phyloP scores from a whole-genome alignment of 2,329 filamentous ascomycete genomes.

The Colletotrichum sidae region DNA sequence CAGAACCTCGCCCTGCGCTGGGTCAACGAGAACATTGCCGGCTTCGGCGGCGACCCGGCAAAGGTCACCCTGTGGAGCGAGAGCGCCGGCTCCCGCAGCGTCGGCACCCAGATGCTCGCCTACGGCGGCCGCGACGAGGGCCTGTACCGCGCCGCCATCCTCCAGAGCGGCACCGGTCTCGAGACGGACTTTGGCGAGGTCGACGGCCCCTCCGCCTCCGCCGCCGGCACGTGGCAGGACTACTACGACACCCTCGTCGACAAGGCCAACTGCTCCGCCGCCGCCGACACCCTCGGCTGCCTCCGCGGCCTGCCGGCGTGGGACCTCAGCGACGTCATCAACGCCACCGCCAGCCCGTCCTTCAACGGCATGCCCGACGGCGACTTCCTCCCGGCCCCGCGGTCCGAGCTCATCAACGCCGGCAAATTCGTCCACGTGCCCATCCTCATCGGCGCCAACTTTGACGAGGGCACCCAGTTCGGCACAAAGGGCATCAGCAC shows the following conservation, averaged over 20 bases:
- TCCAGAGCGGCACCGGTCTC: conserved; percentile 57
- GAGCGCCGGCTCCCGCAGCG: conserved; percentile 62
- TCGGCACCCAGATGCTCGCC: conserved; percentile 62
- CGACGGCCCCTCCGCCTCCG: conserved; percentile 30
- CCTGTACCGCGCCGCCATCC: conserved; percentile 65
- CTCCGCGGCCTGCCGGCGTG: conserved; percentile 46
- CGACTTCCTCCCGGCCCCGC: conserved; percentile 54
- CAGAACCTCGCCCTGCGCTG: conserved; percentile 61
- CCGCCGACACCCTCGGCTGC: conserved; percentile 44
- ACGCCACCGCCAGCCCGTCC: conserved; percentile 42
- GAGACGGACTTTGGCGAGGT: conserved; percentile 50
- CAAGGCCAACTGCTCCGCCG: conserved; percentile 38
- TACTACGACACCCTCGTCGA: conserved; percentile 34
- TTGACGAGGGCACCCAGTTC: conserved; percentile 72
- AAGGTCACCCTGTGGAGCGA: conserved; percentile 66
- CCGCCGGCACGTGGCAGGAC: conserved; percentile 37
- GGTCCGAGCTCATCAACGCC: conserved; percentile 62
- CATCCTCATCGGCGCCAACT: conserved; percentile 72
- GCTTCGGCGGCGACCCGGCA: conserved; percentile 59
- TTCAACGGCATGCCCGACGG: conserved; percentile 47
- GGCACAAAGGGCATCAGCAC: conserved; percentile 65
- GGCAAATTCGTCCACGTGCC: conserved; percentile 74
- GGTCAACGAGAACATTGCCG: conserved; percentile 62
- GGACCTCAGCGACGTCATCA: conserved; percentile 47
- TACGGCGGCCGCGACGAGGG: conserved; percentile 64